These are phyloP conservation scores for Agastache rugosa DNA, from an alignment of 257 asterid genomes.

Conservation along the genomic window DNA sequence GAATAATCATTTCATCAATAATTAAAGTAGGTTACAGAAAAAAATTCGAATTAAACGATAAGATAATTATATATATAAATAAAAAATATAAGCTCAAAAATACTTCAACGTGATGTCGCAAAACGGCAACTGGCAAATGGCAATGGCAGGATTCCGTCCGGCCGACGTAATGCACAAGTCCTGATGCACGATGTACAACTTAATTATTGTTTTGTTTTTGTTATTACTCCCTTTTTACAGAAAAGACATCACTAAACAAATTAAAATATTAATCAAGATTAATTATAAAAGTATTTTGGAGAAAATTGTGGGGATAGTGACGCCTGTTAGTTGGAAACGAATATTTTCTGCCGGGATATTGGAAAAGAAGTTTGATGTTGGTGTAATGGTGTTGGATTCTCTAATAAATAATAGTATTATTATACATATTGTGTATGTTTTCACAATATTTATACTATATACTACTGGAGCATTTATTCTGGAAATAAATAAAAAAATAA, in stretches of 20 bases:
- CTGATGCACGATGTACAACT: slow-evolving; percentile 21
- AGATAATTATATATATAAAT: not conserved
- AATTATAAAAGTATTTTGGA: not conserved
- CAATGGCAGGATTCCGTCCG: slow-evolving; percentile 12
- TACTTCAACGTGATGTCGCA: slow-evolving; percentile 18
- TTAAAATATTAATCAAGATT: not conserved
- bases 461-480: not conserved
- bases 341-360: not conserved
- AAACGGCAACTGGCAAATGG: slow-evolving; percentile 16
- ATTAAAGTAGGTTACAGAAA: too few relatives aligned
- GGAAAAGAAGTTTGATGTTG: not conserved
- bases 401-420: not conserved
- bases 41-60: not conserved
- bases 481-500: not conserved
- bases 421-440: not conserved
- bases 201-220: not conserved
- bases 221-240: too few relatives aligned
- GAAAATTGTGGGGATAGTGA: not conserved
- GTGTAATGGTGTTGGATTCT: too few relatives aligned
- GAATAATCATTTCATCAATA: not conserved
- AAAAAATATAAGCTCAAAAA: not conserved
- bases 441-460: not conserved
- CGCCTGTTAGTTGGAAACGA: slow-evolving; percentile 3
- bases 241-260: not conserved
- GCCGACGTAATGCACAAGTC: slow-evolving; percentile 6